phyloP scores from a whole-genome alignment of 257 asterid genomes.

The Leonotis leonurus region DNA sequence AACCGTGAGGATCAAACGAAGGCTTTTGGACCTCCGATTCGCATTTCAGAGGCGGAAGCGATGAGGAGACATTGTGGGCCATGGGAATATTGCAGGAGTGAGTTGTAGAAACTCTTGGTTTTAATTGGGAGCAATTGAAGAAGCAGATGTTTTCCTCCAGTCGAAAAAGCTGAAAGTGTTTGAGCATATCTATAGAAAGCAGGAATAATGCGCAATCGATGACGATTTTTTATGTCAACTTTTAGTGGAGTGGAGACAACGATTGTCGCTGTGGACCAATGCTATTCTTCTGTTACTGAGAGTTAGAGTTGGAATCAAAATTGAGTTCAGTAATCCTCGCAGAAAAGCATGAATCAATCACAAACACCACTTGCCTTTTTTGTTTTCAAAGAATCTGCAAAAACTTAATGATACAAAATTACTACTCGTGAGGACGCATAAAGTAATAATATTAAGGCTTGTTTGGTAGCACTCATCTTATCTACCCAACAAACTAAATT shows the following conservation, averaged over 20 bases:
- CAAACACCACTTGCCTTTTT: too few relatives aligned
- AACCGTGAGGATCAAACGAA: conserved; percentile 50
- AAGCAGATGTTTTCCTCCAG: conserved; percentile 4
- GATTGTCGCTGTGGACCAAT: conserved; percentile 22
- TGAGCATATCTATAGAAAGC: conserved; percentile 7
- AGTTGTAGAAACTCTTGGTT: conserved; percentile 13
- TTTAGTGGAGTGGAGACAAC: conserved; percentile 14
- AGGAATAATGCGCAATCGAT: background rate
- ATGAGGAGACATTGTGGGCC: conserved; percentile 27
- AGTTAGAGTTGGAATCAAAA: background rate
- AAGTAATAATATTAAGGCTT: too few relatives aligned
- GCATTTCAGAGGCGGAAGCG: conserved; percentile 32
- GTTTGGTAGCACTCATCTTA: too few relatives aligned
- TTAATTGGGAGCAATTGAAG: background rate
- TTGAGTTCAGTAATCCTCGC: background rate
- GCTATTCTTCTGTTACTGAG: too few relatives aligned
- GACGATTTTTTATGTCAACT: background rate
- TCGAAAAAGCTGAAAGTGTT: conserved; percentile 1
- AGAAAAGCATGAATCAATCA: background rate
- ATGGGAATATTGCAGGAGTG: conserved; percentile 23
- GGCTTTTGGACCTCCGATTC: conserved; percentile 27
- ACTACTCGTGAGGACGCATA: too few relatives aligned
- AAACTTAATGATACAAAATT: too few relatives aligned
- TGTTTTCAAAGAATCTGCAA: too few relatives aligned
- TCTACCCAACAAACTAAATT: too few relatives aligned